Conservation (phyloP, 2,329 filamentous ascomycete genomes). For the Fusarium anguioides region DNA sequence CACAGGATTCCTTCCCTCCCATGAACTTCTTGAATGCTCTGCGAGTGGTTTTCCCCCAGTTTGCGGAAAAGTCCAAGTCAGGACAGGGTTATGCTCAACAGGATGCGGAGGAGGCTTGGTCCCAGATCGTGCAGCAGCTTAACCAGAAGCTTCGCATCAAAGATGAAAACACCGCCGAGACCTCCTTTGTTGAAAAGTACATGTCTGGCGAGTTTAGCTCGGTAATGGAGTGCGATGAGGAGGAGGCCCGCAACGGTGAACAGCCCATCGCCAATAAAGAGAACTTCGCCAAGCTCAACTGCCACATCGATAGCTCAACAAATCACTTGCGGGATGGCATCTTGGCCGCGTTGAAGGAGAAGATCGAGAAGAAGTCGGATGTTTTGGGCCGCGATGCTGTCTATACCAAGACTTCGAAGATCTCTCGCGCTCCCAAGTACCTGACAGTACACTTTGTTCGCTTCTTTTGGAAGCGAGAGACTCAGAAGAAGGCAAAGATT, state of each 20-base stretch:
- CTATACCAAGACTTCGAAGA: constrained; percentile 92
- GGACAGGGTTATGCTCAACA: constrained; percentile 94
- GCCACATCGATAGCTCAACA: constrained; percentile 87
- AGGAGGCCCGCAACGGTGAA: constrained; percentile 81
- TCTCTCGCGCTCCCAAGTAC: constrained; percentile 92
- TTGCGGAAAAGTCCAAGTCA: constrained; percentile 86
- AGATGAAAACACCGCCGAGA: constrained; percentile 61
- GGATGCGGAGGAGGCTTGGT: constrained; percentile 98
- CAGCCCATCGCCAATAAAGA: constrained; percentile 75
- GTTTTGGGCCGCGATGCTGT: constrained; percentile 79
- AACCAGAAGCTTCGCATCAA: constrained; percentile 79
- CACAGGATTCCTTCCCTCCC: constrained; percentile 87
- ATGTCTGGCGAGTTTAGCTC: constrained; percentile 86
- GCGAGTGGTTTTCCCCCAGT: constrained; percentile 86
- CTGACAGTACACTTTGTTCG: constrained; percentile 97
- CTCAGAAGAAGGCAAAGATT: constrained; percentile 98
- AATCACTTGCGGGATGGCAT: constrained; percentile 95
- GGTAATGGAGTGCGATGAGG: constrained; percentile 84
- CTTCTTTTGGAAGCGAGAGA: constrained; percentile 97
- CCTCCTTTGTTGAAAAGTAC: constrained; percentile 89
- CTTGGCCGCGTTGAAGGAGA: constrained; percentile 81
- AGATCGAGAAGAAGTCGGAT: constrained; percentile 89
- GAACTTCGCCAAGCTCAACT: constrained; percentile 90
- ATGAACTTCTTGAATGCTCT: constrained; percentile 84
- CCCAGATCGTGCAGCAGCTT: constrained; percentile 88